Evolutionary conservation across 2,329 filamentous ascomycete species (phyloP), one percentile per base, ranked within the genome.

Genomic region (Aureobasidium sp.): DNA sequence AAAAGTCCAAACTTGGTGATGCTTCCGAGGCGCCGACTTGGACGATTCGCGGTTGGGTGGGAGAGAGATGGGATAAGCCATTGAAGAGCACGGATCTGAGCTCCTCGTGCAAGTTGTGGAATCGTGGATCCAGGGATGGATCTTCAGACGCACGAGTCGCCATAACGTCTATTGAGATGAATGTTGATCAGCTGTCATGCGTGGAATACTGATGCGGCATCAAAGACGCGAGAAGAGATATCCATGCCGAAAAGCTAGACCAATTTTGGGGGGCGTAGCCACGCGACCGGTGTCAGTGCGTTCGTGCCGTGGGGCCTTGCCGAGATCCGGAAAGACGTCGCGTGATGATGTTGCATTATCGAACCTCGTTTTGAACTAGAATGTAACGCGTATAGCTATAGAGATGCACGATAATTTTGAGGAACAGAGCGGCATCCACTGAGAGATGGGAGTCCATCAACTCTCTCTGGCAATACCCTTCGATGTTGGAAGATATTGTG

Each of bases 51-150:
- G 12, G 39, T 56, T 56, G 52, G 11, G 37, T 42, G 11, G 52
- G 52, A 42, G 52, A 56, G 52, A 56, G 39, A 15, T 17, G n/a
- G 37, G 37, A 44, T 25, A 56, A 44, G 39, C 52, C 52, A 34
- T 56, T 29, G 39, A 56, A 56, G 27, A 56, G 52, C 37, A 56
- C 52, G 14, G 52, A 56, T 56, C 52, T 41, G 22, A 56, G 52
- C 11, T 56, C 52, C 52, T 56, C 52, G 52, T 56, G 52, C 2
- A 56, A 37, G 44, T 56, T 56, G 39, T 56, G 52, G 15, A 56
- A 56, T 9, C 52, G 52, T 34, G 52, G 52, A 31, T 56, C 52
- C 52, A 56, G 31, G 15, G 52, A 56, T 8, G 52, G 37, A 22
- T 56, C 52, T 14, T 56, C 52, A 17, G 52, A 55, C 20, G 36